Evolutionary conservation across 1,284 basidiomycete genomes (phyloP).

Genomic region (Trametes pubescens): DNA sequence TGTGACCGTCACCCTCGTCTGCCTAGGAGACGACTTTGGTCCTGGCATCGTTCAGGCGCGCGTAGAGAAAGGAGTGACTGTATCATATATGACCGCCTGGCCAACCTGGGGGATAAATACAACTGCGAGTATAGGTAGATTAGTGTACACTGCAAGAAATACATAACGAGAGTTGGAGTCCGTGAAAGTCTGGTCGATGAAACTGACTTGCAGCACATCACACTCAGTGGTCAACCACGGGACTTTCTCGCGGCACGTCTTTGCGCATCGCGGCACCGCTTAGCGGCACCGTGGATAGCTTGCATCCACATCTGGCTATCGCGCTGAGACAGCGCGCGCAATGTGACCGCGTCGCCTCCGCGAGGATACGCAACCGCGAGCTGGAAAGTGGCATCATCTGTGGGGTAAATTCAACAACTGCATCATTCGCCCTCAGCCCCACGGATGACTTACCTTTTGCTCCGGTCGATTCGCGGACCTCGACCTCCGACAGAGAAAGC

Average conservation of each 20-base stretch:
- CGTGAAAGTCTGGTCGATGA: too few relatives aligned
- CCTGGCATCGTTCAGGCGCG: too few relatives aligned
- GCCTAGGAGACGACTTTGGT: too few relatives aligned
- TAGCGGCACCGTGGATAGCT: conserved; percentile 53
- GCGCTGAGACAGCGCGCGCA: conserved; percentile 66
- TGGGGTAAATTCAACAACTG: conserved; percentile 8
- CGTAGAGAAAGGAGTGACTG: too few relatives aligned
- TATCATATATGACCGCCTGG: too few relatives aligned
- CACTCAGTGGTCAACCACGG: conserved; percentile 4
- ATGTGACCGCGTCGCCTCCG: conserved; percentile 74
- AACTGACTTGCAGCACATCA: too few relatives aligned
- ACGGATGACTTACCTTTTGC: conserved; percentile 51
- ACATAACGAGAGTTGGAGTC: too few relatives aligned
- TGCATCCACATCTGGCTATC: conserved; percentile 75
- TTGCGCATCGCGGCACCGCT: conserved; percentile 50
- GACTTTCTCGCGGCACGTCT: conserved; percentile 36
- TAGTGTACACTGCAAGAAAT: too few relatives aligned
- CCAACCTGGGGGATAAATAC: too few relatives aligned
- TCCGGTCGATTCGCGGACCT: conserved; percentile 59
- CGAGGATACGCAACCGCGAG: conserved; percentile 73
- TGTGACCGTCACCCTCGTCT: too few relatives aligned
- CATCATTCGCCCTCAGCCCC: background rate
- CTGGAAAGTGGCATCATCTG: conserved; percentile 73
- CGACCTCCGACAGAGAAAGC: conserved; percentile 74
- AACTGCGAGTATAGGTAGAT: too few relatives aligned